Evolutionary conservation across 352 stramenopile species (phyloP).

Genomic region (Pythium rhizo-oryzae): DNA sequence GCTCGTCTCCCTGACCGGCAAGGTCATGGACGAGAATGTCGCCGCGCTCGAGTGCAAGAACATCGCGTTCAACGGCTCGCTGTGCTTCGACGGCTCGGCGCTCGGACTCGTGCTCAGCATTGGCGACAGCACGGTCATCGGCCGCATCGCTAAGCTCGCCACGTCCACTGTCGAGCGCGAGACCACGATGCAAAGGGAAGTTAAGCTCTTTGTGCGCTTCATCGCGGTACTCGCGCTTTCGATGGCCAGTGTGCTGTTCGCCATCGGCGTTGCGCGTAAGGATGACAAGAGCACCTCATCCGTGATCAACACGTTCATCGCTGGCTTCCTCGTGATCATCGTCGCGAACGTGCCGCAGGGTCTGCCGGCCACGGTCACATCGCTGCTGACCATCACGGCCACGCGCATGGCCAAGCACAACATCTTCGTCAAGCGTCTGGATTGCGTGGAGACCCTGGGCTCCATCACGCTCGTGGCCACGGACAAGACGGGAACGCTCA

Average conservation of each 20-base stretch:
- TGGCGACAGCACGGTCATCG: slow-evolving; percentile 8
- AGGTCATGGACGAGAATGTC: slow-evolving; percentile 19
- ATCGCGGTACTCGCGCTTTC: too few species aligned
- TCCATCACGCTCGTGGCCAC: slow-evolving; percentile 91
- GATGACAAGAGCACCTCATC: slow-evolving; percentile 32
- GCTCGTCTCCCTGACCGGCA: slow-evolving; percentile 37
- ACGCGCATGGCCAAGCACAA: slow-evolving; percentile 70
- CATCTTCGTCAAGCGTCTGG: slow-evolving; percentile 89
- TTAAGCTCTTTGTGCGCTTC: slow-evolving; percentile 1
- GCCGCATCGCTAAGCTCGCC: neutral
- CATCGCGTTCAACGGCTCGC: too few species aligned
- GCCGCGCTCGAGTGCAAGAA: too few species aligned
- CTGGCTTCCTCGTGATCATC: slow-evolving; percentile 48
- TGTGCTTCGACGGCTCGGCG: too few species aligned
- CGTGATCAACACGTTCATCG: slow-evolving; percentile 41
- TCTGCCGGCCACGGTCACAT: slow-evolving; percentile 89
- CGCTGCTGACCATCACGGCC: slow-evolving; percentile 84
- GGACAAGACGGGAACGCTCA: slow-evolving; percentile 94
- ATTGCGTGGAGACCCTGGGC: slow-evolving; percentile 90
- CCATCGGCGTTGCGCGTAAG: slow-evolving; percentile 36
- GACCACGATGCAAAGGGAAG: neutral
- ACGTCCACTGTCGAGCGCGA: neutral
- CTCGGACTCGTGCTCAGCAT: too few species aligned
- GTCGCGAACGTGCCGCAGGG: slow-evolving; percentile 72
- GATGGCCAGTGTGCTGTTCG: slow-evolving; percentile 37